Conservation (phyloP, 768 basidiomycete species). For the Obba rivulosa region DNA sequence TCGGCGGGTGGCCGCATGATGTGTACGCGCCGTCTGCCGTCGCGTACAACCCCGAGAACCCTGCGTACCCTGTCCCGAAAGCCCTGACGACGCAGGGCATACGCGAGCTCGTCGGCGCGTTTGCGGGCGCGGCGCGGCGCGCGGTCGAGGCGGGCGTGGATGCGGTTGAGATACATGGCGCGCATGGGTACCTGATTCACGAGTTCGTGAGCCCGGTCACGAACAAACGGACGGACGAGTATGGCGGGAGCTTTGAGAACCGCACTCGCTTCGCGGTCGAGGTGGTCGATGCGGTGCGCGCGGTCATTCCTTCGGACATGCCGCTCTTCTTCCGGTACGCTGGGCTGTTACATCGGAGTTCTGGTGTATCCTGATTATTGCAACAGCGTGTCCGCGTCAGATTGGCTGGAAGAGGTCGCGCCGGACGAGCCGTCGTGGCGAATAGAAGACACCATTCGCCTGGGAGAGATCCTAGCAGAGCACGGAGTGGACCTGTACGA, state of each 20-base stretch:
- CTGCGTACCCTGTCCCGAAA: constrained; percentile 1
- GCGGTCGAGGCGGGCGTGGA: constrained; percentile 30
- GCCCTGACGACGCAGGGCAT: constrained; percentile 24
- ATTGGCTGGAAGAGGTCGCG: constrained; percentile 58
- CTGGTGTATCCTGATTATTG: too few relatives aligned
- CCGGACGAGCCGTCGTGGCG: constrained; percentile 64
- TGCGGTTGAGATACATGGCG: constrained; percentile 24
- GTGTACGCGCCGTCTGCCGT: constrained; percentile 48
- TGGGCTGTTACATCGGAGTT: constrained; percentile 35
- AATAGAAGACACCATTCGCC: constrained; percentile 56
- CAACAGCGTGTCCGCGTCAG: constrained; percentile 59
- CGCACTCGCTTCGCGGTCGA: constrained; percentile 36
- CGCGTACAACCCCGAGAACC: constrained; percentile 25
- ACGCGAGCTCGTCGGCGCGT: constrained; percentile 19
- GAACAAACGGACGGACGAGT: constrained; percentile 39
- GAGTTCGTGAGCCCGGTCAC: constrained; percentile 31
- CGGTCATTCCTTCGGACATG: constrained; percentile 50
- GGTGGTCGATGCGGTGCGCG: constrained; percentile 43
- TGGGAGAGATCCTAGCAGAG: constrained; percentile 53
- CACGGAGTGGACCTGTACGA: constrained; percentile 76
- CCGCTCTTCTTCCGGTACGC: constrained; percentile 67
- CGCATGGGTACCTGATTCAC: constrained; percentile 28
- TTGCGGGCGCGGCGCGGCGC: constrained; percentile 31
- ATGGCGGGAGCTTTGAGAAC: constrained; percentile 43
- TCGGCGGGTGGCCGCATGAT: constrained; percentile 31